Evolutionary conservation across 192 early-diverging fungal genomes (phyloP), one percentile per base, ranked within the genome.

Genomic region (Coemansia sp.): DNA sequence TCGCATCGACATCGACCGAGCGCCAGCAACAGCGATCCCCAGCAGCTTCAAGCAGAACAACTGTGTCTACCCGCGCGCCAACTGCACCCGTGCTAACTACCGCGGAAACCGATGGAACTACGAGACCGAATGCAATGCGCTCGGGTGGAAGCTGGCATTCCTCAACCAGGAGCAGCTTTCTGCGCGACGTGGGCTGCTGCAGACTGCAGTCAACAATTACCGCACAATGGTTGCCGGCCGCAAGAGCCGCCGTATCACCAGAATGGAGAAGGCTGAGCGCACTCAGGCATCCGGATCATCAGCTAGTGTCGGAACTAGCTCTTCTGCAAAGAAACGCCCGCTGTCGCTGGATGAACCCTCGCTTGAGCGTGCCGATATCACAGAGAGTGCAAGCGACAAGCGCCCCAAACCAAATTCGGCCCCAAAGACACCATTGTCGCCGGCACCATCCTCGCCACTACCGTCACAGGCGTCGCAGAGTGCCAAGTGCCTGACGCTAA

Each of bases 31-130:
- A 61, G 77, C 30, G 72, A 93, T 61, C 48, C 83, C 58, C 35
- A 68, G 23, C 71, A 89, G 49, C 66, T 91, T 94, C 67, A 88
- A 88, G 68, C 49, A 46, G 8, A 84, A 79, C 31, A 96, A 95
- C 68, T 95, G 92, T 66, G 85, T 96, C 34, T 96, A 96, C 66
- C 91, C 91, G 15, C 83, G 89, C 16, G 94, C 94, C 7, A 86
- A 90, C 72, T 86, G 89, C 45, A 61, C 79, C 4, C 66, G 83
- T 18, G 56, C 82, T 1, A 53, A 75, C 10, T 93, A 96, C 66
- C 77, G 86, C n/a, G 94, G 94, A 16, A 89, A 92, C 66, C 86
- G 94, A 18, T 93, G 91, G 85, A 72, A 74, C 12, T 96, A 94
- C 70, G 94, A 96, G 69, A 92, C 86, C 2, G 88, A 90, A 51